A percentile compares a stretch with the other conserved stretches of the same genome.
Evolutionary conservation across 2,329 filamentous ascomycete genomes (phyloP).

Genomic region (Pseudonectria buxi): DNA sequence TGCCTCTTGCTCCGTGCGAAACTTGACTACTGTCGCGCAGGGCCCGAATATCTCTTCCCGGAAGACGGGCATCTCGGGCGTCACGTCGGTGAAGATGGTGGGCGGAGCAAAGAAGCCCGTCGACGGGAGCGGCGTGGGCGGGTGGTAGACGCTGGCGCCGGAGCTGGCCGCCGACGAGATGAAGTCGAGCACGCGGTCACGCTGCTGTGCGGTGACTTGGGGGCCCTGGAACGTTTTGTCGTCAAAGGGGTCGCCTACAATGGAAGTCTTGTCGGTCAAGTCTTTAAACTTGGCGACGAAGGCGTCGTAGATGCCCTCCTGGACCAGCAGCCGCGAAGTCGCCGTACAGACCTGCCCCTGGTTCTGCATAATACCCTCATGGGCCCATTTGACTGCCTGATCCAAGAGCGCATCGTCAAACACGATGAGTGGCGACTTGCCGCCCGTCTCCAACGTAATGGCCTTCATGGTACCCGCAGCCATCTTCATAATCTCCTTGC

Average conservation of each 20-base stretch:
- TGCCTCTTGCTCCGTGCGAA: conserved; percentile 24
- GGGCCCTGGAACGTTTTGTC: conserved; percentile 61
- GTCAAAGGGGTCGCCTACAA: conserved; percentile 59
- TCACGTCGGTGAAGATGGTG: conserved; percentile 23
- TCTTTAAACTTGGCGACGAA: conserved; percentile 58
- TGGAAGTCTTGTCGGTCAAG: conserved; percentile 45
- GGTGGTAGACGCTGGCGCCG: conserved; percentile 45
- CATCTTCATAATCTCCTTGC: conserved; percentile 63
- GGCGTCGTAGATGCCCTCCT: conserved; percentile 48
- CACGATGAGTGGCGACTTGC: conserved; percentile 53
- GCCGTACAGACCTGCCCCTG: conserved; percentile 56
- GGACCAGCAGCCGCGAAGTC: conserved; percentile 52
- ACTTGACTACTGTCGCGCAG: conserved; percentile 19
- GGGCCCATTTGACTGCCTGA: conserved; percentile 51
- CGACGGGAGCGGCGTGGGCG: conserved; percentile 6
- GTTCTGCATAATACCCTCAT: conserved; percentile 43
- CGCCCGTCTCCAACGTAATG: conserved; percentile 53
- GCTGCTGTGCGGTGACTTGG: conserved; percentile 58
- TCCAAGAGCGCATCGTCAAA: conserved; percentile 56
- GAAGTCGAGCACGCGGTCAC: conserved; percentile 58
- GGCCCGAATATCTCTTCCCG: conserved; percentile 28
- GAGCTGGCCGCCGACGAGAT: conserved; percentile 57
- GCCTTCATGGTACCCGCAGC: conserved; percentile 54
- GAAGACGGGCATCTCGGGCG: conserved; percentile 16
- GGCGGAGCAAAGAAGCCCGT: conserved; percentile 23